Evolutionary conservation across 2,329 filamentous ascomycete genomes (phyloP).

Genomic region (Sphaerulina vaccinii): DNA sequence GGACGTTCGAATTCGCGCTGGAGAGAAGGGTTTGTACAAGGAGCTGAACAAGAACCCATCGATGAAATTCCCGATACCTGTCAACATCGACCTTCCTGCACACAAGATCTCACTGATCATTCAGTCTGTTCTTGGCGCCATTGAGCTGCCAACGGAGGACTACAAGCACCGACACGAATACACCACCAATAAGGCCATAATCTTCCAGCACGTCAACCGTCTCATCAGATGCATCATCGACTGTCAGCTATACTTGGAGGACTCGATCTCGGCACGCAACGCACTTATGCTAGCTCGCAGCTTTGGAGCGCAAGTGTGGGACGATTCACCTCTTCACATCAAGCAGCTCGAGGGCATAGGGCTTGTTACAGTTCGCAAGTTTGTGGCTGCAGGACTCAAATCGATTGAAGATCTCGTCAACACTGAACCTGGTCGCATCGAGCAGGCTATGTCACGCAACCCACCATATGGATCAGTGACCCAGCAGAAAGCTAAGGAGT

Average conservation of each 20-base stretch:
- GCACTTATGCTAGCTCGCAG: slow-evolving; percentile 77
- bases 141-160: slow-evolving; percentile 62
- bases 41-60: slow-evolving; percentile 67
- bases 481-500: slow-evolving; percentile 62
- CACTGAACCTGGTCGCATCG: slow-evolving; percentile 69
- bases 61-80: slow-evolving; percentile 70
- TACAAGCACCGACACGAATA: slow-evolving; percentile 57
- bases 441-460: slow-evolving; percentile 72
- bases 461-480: slow-evolving; percentile 78
- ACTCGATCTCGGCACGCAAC: slow-evolving; percentile 66
- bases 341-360: slow-evolving; percentile 81
- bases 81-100: slow-evolving; percentile 61
- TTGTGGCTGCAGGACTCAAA: slow-evolving; percentile 68
- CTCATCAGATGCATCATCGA: slow-evolving; percentile 74
- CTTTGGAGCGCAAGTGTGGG: slow-evolving; percentile 75
- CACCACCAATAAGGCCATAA: slow-evolving; percentile 58
- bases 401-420: slow-evolving; percentile 68
- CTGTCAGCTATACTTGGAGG: slow-evolving; percentile 62
- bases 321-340: slow-evolving; percentile 75
- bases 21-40: slow-evolving; percentile 69
- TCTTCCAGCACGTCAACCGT: slow-evolving; percentile 68
- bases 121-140: slow-evolving; percentile 69
- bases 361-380: slow-evolving; percentile 68
- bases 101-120: slow-evolving; percentile 78
- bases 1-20: slow-evolving; percentile 67